Percentiles rank a stretch among this genome's conserved stretches.
Evolutionary conservation across 2,329 filamentous ascomycete genomes (phyloP).

Genomic region (Aspergillus sp.): DNA sequence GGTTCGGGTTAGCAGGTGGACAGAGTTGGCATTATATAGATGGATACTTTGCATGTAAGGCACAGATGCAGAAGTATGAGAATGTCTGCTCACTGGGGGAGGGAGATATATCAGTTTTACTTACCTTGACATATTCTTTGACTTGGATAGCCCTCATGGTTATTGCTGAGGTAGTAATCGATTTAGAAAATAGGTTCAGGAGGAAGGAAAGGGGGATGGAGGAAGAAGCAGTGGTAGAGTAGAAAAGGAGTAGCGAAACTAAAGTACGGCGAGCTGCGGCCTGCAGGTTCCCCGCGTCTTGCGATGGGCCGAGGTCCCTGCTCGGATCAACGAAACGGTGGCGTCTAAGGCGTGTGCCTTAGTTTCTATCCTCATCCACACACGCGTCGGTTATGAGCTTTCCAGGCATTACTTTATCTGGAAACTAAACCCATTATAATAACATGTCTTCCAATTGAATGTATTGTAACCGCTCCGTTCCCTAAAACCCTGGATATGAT

Average conservation of each 20-base stretch:
- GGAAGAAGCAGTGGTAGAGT: neutral
- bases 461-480: neutral
- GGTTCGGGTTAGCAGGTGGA: neutral
- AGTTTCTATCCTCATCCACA: neutral
- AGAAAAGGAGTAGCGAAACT: neutral
- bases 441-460: neutral
- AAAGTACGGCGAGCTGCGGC: neutral
- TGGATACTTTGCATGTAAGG: neutral
- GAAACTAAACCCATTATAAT: neutral
- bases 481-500: neutral
- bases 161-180: conserved; percentile 1
- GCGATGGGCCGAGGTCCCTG: conserved; percentile 15
- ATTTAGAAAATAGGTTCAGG: neutral
- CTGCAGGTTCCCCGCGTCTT: conserved; percentile 8
- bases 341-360: neutral
- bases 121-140: conserved; percentile 71
- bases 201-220: neutral
- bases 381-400: neutral
- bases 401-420: neutral
- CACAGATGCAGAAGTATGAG: neutral
- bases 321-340: conserved; percentile 13
- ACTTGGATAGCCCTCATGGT: conserved; percentile 76
- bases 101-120: neutral
- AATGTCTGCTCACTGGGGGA: neutral
- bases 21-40: neutral